Evolutionary conservation across 2,329 filamentous ascomycete species (phyloP).

Genomic region (Colletotrichum eleusines): DNA sequence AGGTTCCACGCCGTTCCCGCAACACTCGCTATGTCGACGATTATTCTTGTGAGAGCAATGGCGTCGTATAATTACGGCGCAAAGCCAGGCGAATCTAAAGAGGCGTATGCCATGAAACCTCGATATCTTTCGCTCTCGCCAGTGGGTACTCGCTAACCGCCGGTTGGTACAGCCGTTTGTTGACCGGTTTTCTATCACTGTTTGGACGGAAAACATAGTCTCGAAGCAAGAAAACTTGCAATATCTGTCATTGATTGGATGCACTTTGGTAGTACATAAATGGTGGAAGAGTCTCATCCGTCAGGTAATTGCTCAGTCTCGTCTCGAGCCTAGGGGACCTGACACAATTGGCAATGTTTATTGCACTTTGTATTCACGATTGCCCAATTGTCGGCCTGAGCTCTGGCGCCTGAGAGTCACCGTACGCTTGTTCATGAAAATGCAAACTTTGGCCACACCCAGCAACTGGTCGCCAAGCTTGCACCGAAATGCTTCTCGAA

Average conservation of each 20-base stretch:
- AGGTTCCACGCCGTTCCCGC: not conserved
- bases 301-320: not conserved
- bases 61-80: not conserved
- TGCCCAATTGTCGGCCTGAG: too few relatives aligned
- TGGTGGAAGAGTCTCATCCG: not conserved
- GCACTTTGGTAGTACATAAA: not conserved
- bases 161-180: not conserved
- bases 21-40: not conserved
- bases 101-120: not conserved
- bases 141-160: not conserved
- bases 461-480: not conserved
- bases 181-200: not conserved
- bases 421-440: not conserved
- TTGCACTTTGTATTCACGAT: not conserved
- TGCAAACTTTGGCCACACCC: not conserved
- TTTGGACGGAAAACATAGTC: not conserved
- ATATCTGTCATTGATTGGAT: not conserved
- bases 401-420: not conserved
- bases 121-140: not conserved
- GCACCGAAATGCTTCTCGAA: not conserved
- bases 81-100: slow-evolving; percentile 3
- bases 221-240: slow-evolving; percentile 4
- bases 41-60: not conserved
- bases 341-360: not conserved
- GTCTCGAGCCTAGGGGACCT: not conserved